Evolutionary conservation across 768 basidiomycete species (phyloP).

Genomic region (Erythrobasidium yunnanense): DNA sequence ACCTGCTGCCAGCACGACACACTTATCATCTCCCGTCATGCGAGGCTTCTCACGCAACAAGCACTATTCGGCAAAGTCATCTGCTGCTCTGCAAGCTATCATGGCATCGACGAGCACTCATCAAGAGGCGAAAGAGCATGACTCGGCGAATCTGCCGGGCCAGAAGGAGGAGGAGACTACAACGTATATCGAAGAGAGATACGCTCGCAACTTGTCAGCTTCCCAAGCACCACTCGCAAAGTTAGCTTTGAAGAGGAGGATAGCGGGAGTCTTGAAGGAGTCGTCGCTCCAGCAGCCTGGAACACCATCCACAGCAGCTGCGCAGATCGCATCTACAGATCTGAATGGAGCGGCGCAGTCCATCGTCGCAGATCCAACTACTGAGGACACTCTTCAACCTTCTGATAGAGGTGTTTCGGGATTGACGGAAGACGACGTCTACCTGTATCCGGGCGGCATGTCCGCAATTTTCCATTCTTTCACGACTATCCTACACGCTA

Average conservation of each 20-base stretch:
- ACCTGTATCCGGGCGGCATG: conserved; percentile 80
- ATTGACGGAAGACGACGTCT: conserved; percentile 77
- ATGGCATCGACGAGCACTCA: conserved; percentile 25
- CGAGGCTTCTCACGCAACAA: conserved; percentile 37
- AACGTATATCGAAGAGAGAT: conserved; percentile 82
- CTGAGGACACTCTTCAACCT: conserved; percentile 46
- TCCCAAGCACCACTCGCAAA: conserved; percentile 68
- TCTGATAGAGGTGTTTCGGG: conserved; percentile 59
- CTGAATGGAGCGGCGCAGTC: neutral
- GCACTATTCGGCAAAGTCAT: conserved; percentile 37
- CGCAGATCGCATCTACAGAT: neutral
- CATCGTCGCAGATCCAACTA: conserved; percentile 45
- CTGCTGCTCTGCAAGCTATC: conserved; percentile 24
- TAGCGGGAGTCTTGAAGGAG: conserved; percentile 58
- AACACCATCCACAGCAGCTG: neutral
- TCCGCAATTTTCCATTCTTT: conserved; percentile 87
- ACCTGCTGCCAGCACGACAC: neutral
- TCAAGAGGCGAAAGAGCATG: neutral
- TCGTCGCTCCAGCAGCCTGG: conserved; percentile 4
- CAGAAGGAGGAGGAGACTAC: conserved; percentile 48
- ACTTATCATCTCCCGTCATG: neutral
- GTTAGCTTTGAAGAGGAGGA: conserved; percentile 69
- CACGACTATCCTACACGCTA: conserved; percentile 51
- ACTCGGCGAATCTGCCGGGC: neutral
- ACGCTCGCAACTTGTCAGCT: conserved; percentile 76